Evolutionary conservation across 805 yeast species (phyloP).

Genomic region (Metschnikowia chrysomelidarum): DNA sequence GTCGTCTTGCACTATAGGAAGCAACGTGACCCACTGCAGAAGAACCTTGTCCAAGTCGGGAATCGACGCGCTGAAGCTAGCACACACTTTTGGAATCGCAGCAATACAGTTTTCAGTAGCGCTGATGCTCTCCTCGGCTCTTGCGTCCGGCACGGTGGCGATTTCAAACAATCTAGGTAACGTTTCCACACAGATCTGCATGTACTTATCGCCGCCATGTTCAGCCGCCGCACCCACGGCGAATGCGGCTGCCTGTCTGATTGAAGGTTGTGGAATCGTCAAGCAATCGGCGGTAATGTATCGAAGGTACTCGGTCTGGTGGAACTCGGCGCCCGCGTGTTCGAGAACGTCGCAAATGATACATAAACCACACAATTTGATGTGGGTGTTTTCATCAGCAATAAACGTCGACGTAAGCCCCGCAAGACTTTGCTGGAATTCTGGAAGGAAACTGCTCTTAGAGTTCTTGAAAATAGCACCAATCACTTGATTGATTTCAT

Average conservation of each 20-base stretch:
- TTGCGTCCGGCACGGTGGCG: slow-evolving; percentile 74
- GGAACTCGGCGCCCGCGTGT: slow-evolving; percentile 67
- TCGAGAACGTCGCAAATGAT: slow-evolving; percentile 80
- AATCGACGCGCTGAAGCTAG: slow-evolving; percentile 54
- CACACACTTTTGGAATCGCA: slow-evolving; percentile 81
- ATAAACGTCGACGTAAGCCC: slow-evolving; percentile 63
- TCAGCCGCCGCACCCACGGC: slow-evolving; percentile 86
- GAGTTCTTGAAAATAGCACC: slow-evolving; percentile 66
- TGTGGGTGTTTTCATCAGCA: slow-evolving; percentile 62
- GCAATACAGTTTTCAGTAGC: slow-evolving; percentile 87
- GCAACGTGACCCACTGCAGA: slow-evolving; percentile 72
- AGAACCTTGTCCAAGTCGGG: slow-evolving; percentile 64
- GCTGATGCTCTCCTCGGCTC: slow-evolving; percentile 75
- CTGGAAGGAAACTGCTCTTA: slow-evolving; percentile 56
- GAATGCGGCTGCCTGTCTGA: slow-evolving; percentile 86
- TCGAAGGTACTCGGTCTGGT: slow-evolving; percentile 63
- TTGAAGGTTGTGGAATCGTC: slow-evolving; percentile 60
- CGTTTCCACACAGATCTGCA: slow-evolving; percentile 63
- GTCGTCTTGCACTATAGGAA: slow-evolving; percentile 81
- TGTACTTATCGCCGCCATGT: slow-evolving; percentile 64
- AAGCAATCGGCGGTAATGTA: slow-evolving; percentile 65
- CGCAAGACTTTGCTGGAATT: slow-evolving; percentile 55
- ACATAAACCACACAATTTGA: slow-evolving; percentile 75
- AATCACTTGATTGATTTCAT: slow-evolving; percentile 77
- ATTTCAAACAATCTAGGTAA: slow-evolving; percentile 73